Evolutionary conservation across 306 rosid genomes (phyloP).

Genomic region (Cicer yamashitae): DNA sequence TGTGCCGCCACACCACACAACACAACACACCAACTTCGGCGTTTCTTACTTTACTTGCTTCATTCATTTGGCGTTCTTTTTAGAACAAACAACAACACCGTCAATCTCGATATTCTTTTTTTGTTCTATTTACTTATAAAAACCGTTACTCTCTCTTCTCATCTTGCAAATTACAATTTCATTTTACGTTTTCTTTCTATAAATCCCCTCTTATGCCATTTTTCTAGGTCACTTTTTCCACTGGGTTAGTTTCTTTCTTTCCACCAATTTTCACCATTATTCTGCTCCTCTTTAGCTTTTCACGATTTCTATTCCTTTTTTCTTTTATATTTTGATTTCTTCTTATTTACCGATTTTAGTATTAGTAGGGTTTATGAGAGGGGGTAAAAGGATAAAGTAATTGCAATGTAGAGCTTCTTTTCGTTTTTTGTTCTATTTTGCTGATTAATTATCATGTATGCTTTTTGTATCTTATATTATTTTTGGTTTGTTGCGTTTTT

Average conservation of each 20-base stretch:
- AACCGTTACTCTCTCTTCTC: background rate
- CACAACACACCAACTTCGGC: background rate
- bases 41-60: conserved; percentile 7
- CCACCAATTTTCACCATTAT: background rate
- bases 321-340: background rate
- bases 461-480: background rate
- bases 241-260: conserved; percentile 53
- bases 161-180: background rate
- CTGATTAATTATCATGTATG: background rate
- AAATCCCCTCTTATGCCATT: background rate
- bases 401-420: conserved; percentile 27
- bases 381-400: background rate
- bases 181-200: background rate
- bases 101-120: background rate
- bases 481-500: background rate
- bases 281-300: background rate
- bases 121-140: background rate
- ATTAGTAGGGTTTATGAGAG: conserved; percentile 26
- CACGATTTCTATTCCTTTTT: background rate
- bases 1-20: background rate
- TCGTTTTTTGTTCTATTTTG: background rate
- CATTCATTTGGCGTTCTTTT: no score
- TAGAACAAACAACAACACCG: background rate
- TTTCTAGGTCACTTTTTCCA: conserved; percentile 48
- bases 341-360: conserved; percentile 1